A percentile compares a stretch with the other conserved stretches of the same genome.
phyloP scores from a whole-genome alignment of 306 rosid species.

The Trifolium dubium region DNA sequence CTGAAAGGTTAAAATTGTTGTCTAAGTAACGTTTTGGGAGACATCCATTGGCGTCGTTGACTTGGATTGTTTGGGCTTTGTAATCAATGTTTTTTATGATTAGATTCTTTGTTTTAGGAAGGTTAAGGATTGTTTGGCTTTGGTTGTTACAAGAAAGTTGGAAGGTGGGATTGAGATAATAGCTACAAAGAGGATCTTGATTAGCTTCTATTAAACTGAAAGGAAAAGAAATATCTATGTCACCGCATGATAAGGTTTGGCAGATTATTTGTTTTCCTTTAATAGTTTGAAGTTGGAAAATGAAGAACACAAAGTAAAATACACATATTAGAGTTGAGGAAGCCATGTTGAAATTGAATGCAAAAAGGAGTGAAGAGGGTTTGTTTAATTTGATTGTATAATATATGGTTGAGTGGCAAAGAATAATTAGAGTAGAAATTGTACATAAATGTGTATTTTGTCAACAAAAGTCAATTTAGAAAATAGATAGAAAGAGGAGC shows the following conservation, averaged over 20 bases:
- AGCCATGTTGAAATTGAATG: constrained; percentile 14
- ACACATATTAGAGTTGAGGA: not conserved
- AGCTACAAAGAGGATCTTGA: constrained; percentile 26
- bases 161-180: constrained; percentile 29
- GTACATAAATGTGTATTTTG: not conserved
- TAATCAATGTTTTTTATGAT: constrained; percentile 11
- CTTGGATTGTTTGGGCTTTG: constrained; percentile 17
- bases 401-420: not conserved
- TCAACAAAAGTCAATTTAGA: constrained; percentile 30
- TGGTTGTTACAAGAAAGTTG: constrained; percentile 19
- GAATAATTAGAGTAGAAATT: not conserved
- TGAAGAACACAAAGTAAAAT: not conserved
- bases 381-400: too few species aligned
- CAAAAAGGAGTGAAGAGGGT: not conserved
- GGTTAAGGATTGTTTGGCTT: constrained; percentile 22
- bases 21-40: constrained; percentile 26
- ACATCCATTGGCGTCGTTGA: constrained; percentile 42
- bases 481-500: not conserved
- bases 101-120: constrained; percentile 28
- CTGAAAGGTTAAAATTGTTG: not conserved
- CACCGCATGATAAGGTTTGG: constrained; percentile 25
- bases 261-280: constrained; percentile 5
- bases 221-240: constrained; percentile 36
- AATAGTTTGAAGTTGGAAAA: constrained; percentile 26
- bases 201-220: constrained; percentile 28